Percentiles rank a stretch among this genome's conserved stretches.
Conservation (phyloP, 2,329 filamentous ascomycete species). For the Penicillium sp. region DNA sequence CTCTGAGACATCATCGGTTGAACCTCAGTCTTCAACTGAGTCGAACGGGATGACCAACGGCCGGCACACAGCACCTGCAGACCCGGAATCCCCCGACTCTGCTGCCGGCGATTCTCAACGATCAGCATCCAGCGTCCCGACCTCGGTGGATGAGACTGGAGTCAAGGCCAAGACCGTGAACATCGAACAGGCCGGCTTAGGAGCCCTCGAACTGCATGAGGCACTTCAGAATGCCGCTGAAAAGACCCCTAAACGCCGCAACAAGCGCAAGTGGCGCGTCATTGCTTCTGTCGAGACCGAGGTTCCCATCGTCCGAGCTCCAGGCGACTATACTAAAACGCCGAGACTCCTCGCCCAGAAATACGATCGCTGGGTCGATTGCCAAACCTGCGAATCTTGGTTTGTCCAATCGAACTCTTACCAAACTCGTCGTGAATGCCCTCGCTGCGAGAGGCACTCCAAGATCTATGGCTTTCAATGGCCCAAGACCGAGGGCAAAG, state of each 20-base stretch:
- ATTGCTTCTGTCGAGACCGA: slow-evolving; percentile 41
- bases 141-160: slow-evolving; percentile 32
- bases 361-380: slow-evolving; percentile 81
- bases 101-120: slow-evolving; percentile 32
- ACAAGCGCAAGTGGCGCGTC: slow-evolving; percentile 29
- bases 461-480: slow-evolving; percentile 93
- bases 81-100: slow-evolving; percentile 29
- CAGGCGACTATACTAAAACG: slow-evolving; percentile 81
- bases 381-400: slow-evolving; percentile 73
- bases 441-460: slow-evolving; percentile 89
- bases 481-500: slow-evolving; percentile 86
- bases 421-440: slow-evolving; percentile 79
- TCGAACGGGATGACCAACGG: slow-evolving; percentile 5
- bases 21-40: slow-evolving; percentile 1
- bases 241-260: slow-evolving; percentile 21
- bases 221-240: slow-evolving; percentile 18
- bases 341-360: slow-evolving; percentile 71
- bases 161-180: slow-evolving; percentile 20
- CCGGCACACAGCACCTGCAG: slow-evolving; percentile 15
- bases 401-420: slow-evolving; percentile 92
- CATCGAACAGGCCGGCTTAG: slow-evolving; percentile 23
- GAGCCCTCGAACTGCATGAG: slow-evolving; percentile 28
- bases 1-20: slow-evolving; percentile 2
- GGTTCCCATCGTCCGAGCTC: slow-evolving; percentile 49
- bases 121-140: slow-evolving; percentile 37